These are phyloP conservation scores for Biscutella laevigata DNA, from an alignment of 441 rosid genomes.

Conservation along the genomic window DNA sequence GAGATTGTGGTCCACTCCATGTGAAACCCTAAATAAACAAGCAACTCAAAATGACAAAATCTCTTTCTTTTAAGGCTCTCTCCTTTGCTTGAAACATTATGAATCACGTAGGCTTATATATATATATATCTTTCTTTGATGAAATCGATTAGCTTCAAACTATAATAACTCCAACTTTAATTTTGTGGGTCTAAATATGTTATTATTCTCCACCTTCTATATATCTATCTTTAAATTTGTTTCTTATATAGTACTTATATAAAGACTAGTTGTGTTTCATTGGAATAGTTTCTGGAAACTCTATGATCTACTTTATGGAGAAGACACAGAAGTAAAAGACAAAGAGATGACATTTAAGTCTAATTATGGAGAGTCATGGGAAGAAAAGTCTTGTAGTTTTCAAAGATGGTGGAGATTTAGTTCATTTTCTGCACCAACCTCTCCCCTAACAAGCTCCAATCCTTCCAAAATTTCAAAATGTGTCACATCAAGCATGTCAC, in stretches of 20 bases:
- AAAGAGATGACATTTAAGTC: conserved; percentile 21
- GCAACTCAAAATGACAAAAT: conserved; percentile 24
- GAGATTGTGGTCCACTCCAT: conserved; percentile 22
- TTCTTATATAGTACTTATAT: too few relatives aligned
- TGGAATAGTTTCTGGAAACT: conserved; percentile 1
- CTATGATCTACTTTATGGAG: conserved; percentile 7
- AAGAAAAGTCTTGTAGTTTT: conserved; percentile 25
- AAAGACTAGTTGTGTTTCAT: not conserved
- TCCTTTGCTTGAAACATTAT: too few relatives aligned
- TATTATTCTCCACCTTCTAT: too few relatives aligned
- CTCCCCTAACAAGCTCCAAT: conserved; percentile 28
- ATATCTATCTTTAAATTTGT: not conserved
- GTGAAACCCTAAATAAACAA: conserved; percentile 25
- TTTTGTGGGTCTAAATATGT: too few relatives aligned
- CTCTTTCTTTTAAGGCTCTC: too few relatives aligned
- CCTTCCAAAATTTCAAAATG: conserved; percentile 10
- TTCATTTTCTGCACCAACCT: conserved; percentile 25
- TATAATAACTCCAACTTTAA: too few relatives aligned
- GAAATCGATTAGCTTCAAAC: too few relatives aligned
- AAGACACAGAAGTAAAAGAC: conserved; percentile 24
- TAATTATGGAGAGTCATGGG: conserved; percentile 18
- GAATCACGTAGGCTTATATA: too few relatives aligned
- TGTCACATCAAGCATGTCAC: conserved; percentile 22
- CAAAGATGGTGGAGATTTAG: conserved; percentile 30
- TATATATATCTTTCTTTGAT: too few relatives aligned